Conservation (phyloP, 805 yeast species). For the Brettanomyces custersianus region DNA sequence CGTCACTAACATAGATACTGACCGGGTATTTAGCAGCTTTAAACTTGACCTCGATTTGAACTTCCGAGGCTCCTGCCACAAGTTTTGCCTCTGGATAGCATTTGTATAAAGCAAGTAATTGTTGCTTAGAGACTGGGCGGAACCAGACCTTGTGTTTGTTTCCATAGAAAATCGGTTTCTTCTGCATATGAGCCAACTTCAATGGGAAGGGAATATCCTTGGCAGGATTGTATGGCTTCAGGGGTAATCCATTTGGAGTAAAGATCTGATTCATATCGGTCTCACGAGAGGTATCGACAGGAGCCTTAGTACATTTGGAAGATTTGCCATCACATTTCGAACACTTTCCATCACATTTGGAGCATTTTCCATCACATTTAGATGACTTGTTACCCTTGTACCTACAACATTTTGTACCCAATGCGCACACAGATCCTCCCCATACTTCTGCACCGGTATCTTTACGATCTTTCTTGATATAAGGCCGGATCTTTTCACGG, state of each 20-base stretch:
- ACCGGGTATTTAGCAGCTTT: constrained; percentile 32
- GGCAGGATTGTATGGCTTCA: constrained; percentile 30
- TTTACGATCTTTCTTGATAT: constrained; percentile 6
- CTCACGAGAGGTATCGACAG: constrained; percentile 14
- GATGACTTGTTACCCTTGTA: constrained; percentile 14
- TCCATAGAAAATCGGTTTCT: constrained; percentile 27
- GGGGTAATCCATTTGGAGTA: constrained; percentile 32
- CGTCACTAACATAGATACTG: constrained; percentile 33
- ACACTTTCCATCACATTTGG: constrained; percentile 8
- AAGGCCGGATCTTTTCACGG: constrained; percentile 15
- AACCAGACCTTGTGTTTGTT: constrained; percentile 33
- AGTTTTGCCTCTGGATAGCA: constrained; percentile 29
- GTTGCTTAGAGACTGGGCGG: constrained; percentile 32
- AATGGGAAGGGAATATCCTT: constrained; percentile 34
- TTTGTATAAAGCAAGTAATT: constrained; percentile 26
- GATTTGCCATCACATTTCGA: constrained; percentile 2
- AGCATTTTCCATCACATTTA: constrained; percentile 8
- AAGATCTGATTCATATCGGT: constrained; percentile 24
- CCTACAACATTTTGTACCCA: constrained; percentile 29
- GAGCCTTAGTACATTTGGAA: constrained; percentile 4
- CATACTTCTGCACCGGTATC: constrained; percentile 3
- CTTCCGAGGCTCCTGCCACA: constrained; percentile 40
- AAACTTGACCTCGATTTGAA: constrained; percentile 38
- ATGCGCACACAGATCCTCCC: constrained; percentile 18
- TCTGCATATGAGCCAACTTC: constrained; percentile 20